phyloP scores from a whole-genome alignment of 2,329 filamentous ascomycete species.

The Aspergillus floridensis region DNA sequence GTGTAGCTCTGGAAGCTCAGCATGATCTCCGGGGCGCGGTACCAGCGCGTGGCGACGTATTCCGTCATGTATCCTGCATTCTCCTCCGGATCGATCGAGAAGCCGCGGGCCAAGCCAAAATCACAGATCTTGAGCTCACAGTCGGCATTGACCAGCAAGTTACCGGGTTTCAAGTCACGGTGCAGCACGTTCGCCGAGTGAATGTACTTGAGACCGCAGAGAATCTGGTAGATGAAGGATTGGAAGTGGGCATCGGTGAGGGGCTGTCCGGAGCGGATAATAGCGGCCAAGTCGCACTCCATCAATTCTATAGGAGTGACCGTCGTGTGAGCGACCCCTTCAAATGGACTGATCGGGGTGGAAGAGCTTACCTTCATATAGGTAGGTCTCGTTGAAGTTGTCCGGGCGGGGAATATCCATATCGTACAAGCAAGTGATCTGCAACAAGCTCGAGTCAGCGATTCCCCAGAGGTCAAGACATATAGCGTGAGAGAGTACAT shows the following conservation, averaged over 20 bases:
- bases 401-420: slow-evolving; percentile 98
- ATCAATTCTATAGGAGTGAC: slow-evolving; percentile 70
- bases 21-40: slow-evolving; percentile 98
- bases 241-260: slow-evolving; percentile 98
- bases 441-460: slow-evolving; percentile 37
- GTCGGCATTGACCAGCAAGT: slow-evolving; percentile 95
- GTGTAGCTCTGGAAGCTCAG: slow-evolving; percentile 99
- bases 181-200: slow-evolving; percentile 98
- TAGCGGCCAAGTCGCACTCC: slow-evolving; percentile 97
- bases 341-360: not conserved
- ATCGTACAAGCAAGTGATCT: slow-evolving; percentile 99
- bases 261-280: slow-evolving; percentile 94
- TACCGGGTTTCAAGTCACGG: slow-evolving; percentile 94
- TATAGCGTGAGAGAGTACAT: slow-evolving; percentile 55
- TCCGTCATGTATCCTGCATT: slow-evolving; percentile 99
- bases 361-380: slow-evolving; percentile 80
- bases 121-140: slow-evolving; percentile 99
- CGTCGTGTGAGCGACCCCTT: not conserved
- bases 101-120: slow-evolving; percentile 92
- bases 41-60: slow-evolving; percentile 98
- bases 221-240: slow-evolving; percentile 99
- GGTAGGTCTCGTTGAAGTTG: slow-evolving; percentile 98
- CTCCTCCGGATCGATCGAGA: slow-evolving; percentile 95
- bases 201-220: slow-evolving; percentile 98
- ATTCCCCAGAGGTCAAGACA: slow-evolving; percentile 1